Evolutionary conservation across 352 stramenopile species (phyloP).

Genomic region (Discostella stelligera): DNA sequence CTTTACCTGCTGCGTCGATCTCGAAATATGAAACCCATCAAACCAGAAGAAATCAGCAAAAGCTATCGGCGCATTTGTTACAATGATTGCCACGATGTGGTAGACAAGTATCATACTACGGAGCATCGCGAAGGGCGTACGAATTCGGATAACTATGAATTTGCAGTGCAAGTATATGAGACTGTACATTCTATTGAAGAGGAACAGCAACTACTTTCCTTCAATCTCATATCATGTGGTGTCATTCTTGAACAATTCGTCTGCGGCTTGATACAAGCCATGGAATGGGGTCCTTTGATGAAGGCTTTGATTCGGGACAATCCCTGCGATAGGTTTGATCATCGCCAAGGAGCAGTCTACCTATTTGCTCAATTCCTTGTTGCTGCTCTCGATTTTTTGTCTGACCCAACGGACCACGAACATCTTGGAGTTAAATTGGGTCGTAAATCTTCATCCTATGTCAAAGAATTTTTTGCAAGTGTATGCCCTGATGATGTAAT

Average conservation of each 20-base stretch:
- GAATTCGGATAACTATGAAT: conserved; percentile 33
- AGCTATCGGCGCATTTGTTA: conserved; percentile 48
- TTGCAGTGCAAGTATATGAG: conserved; percentile 47
- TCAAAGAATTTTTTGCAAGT: conserved; percentile 22
- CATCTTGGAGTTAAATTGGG: conserved; percentile 25
- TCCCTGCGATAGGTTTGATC: background rate
- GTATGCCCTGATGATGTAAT: conserved; percentile 15
- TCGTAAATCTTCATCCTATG: conserved; percentile 6
- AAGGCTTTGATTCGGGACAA: conserved; percentile 2
- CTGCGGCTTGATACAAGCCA: conserved; percentile 31
- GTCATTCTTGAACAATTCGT: conserved; percentile 51
- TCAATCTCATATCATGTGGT: conserved; percentile 38
- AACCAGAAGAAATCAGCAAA: conserved; percentile 36
- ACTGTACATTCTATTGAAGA: conserved; percentile 50
- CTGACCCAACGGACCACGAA: conserved; percentile 36
- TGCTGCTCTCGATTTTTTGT: conserved; percentile 46
- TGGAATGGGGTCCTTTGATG: conserved; percentile 29
- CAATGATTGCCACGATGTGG: conserved; percentile 48
- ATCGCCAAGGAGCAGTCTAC: conserved; percentile 13
- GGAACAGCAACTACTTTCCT: conserved; percentile 35
- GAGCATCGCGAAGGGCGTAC: conserved; percentile 29
- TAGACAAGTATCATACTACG: conserved; percentile 55
- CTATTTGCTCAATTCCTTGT: conserved; percentile 54
- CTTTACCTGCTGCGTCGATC: background rate
- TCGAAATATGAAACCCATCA: conserved; percentile 41